Percentiles rank a stretch among this genome's conserved stretches.
Evolutionary conservation across 192 early-diverging fungal genomes (phyloP).

Genomic region (Umbelopsis isabellina): DNA sequence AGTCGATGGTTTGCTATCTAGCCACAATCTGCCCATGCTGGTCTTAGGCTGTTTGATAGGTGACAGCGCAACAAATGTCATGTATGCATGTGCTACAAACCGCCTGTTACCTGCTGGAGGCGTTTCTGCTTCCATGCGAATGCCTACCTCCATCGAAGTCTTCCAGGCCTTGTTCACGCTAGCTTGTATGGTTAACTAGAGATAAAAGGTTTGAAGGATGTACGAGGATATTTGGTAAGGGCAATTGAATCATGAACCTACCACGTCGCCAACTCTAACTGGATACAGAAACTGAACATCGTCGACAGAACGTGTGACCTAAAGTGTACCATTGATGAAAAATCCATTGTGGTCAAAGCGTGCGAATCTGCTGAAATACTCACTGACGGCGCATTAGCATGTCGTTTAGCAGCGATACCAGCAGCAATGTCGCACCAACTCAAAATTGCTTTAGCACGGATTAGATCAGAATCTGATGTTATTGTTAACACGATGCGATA

Average conservation of each 20-base stretch:
- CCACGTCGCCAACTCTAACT: slow-evolving; percentile 63
- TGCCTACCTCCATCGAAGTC: slow-evolving; percentile 73
- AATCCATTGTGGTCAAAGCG: slow-evolving; percentile 2
- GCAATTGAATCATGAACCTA: slow-evolving; percentile 1
- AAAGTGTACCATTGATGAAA: neutral
- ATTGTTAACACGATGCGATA: too few species aligned
- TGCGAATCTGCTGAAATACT: slow-evolving; percentile 3
- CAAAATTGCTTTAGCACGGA: slow-evolving; percentile 41
- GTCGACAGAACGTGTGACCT: slow-evolving; percentile 71
- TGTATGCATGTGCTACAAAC: slow-evolving; percentile 68
- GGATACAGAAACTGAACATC: slow-evolving; percentile 70
- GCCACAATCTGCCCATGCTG: slow-evolving; percentile 25
- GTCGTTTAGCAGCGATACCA: slow-evolving; percentile 65
- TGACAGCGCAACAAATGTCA: slow-evolving; percentile 64
- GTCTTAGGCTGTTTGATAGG: slow-evolving; percentile 33
- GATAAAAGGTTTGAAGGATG: neutral
- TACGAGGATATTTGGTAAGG: neutral
- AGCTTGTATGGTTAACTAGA: slow-evolving; percentile 59
- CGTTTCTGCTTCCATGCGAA: slow-evolving; percentile 71
- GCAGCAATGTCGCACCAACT: slow-evolving; percentile 72
- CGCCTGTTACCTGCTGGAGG: slow-evolving; percentile 54
- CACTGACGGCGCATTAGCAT: slow-evolving; percentile 59
- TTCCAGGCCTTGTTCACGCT: slow-evolving; percentile 71
- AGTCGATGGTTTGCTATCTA: slow-evolving; percentile 29
- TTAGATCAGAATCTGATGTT: slow-evolving; percentile 2